Conservation (phyloP, 306 rosid genomes). For the Dalbergia cochinchinensis region DNA sequence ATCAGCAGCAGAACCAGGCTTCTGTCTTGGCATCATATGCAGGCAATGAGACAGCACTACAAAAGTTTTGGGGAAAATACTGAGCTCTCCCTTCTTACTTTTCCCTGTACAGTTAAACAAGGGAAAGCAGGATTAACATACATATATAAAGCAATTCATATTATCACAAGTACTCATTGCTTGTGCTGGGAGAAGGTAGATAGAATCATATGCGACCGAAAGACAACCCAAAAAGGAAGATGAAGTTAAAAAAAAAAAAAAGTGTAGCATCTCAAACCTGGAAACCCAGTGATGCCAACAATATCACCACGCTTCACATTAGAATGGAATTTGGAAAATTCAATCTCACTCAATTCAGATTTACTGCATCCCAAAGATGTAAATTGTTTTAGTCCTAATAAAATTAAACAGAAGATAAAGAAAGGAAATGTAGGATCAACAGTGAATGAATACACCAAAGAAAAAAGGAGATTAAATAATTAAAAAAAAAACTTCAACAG, state of each 20-base stretch:
- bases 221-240: background rate
- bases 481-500: background rate
- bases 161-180: no score
- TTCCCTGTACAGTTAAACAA: conserved; percentile 59
- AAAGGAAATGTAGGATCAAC: conserved; percentile 4
- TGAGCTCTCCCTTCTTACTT: conserved; percentile 90
- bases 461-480: background rate
- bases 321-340: conserved; percentile 75
- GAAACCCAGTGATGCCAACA: conserved; percentile 86
- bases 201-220: background rate
- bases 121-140: background rate
- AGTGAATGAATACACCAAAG: background rate
- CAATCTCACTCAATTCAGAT: conserved; percentile 69
- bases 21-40: conserved; percentile 91
- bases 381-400: conserved; percentile 26
- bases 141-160: background rate
- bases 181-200: background rate
- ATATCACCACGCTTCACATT: conserved; percentile 87
- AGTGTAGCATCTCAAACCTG: conserved; percentile 65
- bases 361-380: conserved; percentile 60
- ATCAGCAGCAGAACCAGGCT: conserved; percentile 66
- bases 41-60: conserved; percentile 77
- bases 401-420: conserved; percentile 10
- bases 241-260: background rate
- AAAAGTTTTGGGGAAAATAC: conserved; percentile 79